Conservation (phyloP, 2,329 filamentous ascomycete species). For the Fusarium temperatum region DNA sequence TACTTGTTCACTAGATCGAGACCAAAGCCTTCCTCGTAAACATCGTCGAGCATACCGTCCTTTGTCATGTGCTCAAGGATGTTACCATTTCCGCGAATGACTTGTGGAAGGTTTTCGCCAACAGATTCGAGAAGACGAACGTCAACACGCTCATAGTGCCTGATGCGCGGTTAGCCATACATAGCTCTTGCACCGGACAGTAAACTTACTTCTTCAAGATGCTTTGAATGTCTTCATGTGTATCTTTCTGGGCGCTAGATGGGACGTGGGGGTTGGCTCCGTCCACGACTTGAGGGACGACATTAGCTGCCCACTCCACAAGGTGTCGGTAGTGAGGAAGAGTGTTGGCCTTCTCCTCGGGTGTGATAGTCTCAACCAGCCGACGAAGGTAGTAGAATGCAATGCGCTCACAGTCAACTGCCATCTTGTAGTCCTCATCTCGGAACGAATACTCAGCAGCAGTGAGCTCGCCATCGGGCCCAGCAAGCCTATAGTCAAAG, state of each 20-base stretch:
- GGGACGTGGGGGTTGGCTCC: neutral
- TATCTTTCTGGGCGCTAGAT: neutral
- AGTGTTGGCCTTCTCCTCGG: neutral
- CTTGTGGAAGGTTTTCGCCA: slow-evolving; percentile 44
- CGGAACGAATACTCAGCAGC: neutral
- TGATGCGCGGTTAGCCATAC: neutral
- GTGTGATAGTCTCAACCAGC: neutral
- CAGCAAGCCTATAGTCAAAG: neutral
- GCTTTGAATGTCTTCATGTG: neutral
- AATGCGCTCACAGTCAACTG: neutral
- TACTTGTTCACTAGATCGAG: neutral
- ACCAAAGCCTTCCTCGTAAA: slow-evolving; percentile 39
- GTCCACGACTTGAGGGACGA: neutral
- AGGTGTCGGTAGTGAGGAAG: neutral
- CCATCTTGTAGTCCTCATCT: neutral
- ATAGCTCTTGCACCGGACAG: rapidly evolving
- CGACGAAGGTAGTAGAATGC: neutral
- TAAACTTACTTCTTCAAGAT: neutral
- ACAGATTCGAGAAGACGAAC: neutral
- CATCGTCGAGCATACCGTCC: slow-evolving; percentile 42
- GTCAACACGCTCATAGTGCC: neutral
- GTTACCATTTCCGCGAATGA: slow-evolving; percentile 45
- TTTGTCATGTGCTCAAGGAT: slow-evolving; percentile 51
- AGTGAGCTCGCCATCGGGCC: neutral
- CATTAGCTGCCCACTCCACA: neutral